Conservation (phyloP, 1,139 yeast genomes). For the Eremothecium cymbalariae region DNA sequence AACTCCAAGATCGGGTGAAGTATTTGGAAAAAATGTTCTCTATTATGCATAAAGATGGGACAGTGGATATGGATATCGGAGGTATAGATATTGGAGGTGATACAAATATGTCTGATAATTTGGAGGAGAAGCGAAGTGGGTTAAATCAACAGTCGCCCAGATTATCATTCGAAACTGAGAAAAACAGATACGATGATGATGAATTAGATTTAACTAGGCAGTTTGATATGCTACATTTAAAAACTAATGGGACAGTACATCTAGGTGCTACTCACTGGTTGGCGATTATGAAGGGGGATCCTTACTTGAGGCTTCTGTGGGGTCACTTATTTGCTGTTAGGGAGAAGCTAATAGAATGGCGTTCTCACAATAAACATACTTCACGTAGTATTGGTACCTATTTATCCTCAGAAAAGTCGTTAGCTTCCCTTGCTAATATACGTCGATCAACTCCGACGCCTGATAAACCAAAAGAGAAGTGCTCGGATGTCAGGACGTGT, state of each 20-base stretch:
- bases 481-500: too few relatives aligned
- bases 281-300: conserved; percentile 46
- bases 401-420: too few relatives aligned
- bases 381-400: neutral
- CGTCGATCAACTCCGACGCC: too few relatives aligned
- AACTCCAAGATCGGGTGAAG: conserved; percentile 29
- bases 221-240: conserved; percentile 44
- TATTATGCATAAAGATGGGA: conserved; percentile 22
- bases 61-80: too few relatives aligned
- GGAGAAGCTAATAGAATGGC: conserved; percentile 36
- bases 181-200: conserved; percentile 28
- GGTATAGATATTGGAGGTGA: too few relatives aligned
- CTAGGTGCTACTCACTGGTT: conserved; percentile 47
- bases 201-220: conserved; percentile 39
- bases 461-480: neutral
- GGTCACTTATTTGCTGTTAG: conserved; percentile 43
- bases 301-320: conserved; percentile 44
- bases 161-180: neutral
- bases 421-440: too few relatives aligned
- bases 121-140: neutral
- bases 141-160: conserved; percentile 1
- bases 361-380: conserved; percentile 18
- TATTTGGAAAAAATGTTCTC: conserved; percentile 27
- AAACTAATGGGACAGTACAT: conserved; percentile 42
- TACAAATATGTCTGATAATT: neutral